These are phyloP conservation scores for Termitomyces sp. DNA, from an alignment of 1,284 basidiomycete genomes.

Conservation along the genomic window DNA sequence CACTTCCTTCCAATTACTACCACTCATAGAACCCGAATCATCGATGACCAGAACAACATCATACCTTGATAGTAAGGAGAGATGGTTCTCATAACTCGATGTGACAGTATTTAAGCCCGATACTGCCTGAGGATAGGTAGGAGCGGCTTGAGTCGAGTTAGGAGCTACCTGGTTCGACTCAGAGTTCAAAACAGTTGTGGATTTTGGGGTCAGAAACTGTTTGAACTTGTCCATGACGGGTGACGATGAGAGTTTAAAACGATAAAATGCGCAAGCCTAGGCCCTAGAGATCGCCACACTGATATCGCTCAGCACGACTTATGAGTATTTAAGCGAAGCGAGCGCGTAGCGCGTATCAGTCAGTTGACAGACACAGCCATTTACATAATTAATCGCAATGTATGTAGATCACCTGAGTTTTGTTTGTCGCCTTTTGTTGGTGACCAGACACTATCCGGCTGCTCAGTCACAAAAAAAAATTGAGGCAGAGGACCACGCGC, in stretches of 20 bases:
- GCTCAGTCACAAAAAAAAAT: too few species aligned
- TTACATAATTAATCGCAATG: too few species aligned
- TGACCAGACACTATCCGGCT: too few species aligned
- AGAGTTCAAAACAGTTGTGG: neutral
- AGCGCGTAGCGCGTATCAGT: too few species aligned
- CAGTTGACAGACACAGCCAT: too few species aligned
- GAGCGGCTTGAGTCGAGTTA: neutral
- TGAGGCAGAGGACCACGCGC: too few species aligned
- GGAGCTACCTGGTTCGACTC: neutral
- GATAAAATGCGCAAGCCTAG: neutral
- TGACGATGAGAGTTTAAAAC: neutral
- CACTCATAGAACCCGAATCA: slow-evolving; percentile 4
- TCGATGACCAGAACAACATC: neutral
- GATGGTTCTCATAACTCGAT: slow-evolving; percentile 1
- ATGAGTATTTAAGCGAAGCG: too few species aligned
- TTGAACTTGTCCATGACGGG: neutral
- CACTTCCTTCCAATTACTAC: slow-evolving; percentile 6
- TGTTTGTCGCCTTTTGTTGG: too few species aligned
- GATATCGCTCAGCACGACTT: too few species aligned
- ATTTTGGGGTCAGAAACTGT: neutral
- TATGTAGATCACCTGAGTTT: too few species aligned
- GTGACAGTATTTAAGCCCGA: neutral
- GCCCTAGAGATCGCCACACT: too few species aligned
- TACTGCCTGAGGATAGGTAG: neutral
- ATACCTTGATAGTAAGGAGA: neutral